A percentile compares a stretch with the other conserved stretches of the same genome.
Evolutionary conservation across 106 monocot genomes (phyloP).

Genomic region (Dioscorea alata): DNA sequence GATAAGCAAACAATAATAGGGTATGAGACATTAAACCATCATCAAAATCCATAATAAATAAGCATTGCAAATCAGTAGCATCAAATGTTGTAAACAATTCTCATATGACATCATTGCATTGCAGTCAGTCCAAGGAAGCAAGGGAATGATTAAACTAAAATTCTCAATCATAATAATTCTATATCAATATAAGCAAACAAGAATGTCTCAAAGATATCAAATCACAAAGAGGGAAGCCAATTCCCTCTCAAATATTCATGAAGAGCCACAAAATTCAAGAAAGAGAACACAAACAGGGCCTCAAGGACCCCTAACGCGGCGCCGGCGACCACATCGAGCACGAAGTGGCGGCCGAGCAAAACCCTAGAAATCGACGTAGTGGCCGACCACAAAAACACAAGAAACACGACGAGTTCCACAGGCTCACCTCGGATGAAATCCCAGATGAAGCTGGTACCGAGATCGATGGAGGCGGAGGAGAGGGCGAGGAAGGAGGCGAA

Average conservation of each 20-base stretch:
- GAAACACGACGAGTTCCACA: conserved; percentile 7
- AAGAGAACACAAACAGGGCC: conserved; percentile 38
- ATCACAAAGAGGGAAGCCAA: not conserved
- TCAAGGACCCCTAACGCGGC: conserved; percentile 59
- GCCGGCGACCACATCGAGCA: conserved; percentile 73
- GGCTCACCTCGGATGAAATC: conserved; percentile 9
- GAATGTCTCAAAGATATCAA: too few species aligned
- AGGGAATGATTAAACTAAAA: too few species aligned
- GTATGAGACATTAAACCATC: too few species aligned
- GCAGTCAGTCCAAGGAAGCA: too few species aligned
- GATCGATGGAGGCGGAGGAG: conserved; percentile 12
- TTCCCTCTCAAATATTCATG: not conserved
- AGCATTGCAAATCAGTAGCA: too few species aligned
- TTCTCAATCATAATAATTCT: too few species aligned
- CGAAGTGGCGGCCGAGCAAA: conserved; percentile 84
- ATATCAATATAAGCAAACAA: too few species aligned
- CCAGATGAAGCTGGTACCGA: conserved; percentile 2
- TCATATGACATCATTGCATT: too few species aligned
- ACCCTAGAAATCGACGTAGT: conserved; percentile 70
- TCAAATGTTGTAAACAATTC: too few species aligned
- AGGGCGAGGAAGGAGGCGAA: conserved; percentile 49
- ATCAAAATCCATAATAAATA: too few species aligned
- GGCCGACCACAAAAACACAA: conserved; percentile 46
- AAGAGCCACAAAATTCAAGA: conserved; percentile 16
- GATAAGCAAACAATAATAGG: too few species aligned